A percentile compares a stretch with the other conserved stretches of the same genome.
These are phyloP conservation scores for Pythium aquatile DNA, from an alignment of 352 stramenopile genomes.

Conservation along the genomic window DNA sequence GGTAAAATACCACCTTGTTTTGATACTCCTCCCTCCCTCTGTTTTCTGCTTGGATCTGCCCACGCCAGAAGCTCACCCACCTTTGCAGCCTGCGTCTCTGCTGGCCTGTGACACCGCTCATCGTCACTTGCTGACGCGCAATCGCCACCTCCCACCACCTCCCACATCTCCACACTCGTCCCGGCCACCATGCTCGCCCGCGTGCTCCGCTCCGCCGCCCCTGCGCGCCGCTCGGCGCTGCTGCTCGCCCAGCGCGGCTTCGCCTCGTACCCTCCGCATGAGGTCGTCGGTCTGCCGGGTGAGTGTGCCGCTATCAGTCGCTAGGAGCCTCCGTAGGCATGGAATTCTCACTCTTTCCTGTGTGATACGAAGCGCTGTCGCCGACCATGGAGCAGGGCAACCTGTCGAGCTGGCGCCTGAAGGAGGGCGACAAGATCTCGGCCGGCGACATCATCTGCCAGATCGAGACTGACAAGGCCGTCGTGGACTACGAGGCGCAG, in stretches of 20 bases:
- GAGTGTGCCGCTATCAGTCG: background rate
- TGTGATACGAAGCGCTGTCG: constrained; percentile 76
- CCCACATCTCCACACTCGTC: background rate
- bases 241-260: constrained; percentile 44
- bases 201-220: constrained; percentile 44
- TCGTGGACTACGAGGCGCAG: constrained; percentile 98
- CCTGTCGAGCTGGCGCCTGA: constrained; percentile 93
- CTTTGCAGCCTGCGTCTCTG: background rate
- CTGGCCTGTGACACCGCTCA: constrained; percentile 5
- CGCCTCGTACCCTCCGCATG: constrained; percentile 71
- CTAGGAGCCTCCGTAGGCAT: constrained; percentile 3
- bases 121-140: constrained; percentile 20
- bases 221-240: constrained; percentile 36
- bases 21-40: constrained; percentile 19
- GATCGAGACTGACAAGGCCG: constrained; percentile 99
- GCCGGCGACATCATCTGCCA: constrained; percentile 95
- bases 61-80: background rate
- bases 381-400: constrained; percentile 98
- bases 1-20: constrained; percentile 31
- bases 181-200: constrained; percentile 57
- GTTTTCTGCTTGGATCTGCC: constrained; percentile 29
- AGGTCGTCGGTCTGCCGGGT: constrained; percentile 81
- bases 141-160: constrained; percentile 11
- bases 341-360: background rate
- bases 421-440: constrained; percentile 91